Base-by-base conservation (phyloP, 2,329 filamentous ascomycete genomes). In the Fusarium napiforme region DNA sequence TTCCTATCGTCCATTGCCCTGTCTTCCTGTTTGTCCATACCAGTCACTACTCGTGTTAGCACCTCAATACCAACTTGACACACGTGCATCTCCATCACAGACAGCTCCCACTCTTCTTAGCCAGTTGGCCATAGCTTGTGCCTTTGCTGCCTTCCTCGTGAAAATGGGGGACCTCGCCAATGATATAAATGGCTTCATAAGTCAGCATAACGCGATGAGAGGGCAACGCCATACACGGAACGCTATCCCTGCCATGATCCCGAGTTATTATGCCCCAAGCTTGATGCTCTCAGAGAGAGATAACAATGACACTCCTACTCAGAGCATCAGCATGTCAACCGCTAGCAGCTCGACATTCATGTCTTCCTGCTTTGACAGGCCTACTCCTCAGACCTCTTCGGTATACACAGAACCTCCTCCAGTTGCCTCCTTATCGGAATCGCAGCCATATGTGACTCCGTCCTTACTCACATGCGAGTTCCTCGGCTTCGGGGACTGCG, bases 391-490 rank as follows among this genome's bases (percentile, higher is more conserved):
- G 39, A 23, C 53, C 8, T 50, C 52, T 6, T 79, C 79, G 9
- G 49, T 56, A 14, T 69, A 74, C 40, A 77, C 78, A 15, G 75
- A 60, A 6, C 76, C 79, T 46, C 75, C 60, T 30, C 67, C 68
- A 26, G n/a, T 18, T 57, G 69, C 72, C 11, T 26, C 64, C 43
- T 43, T 74, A 30, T 71, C 64, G 18, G 39, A 37, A 15, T n/a
- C 43, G 10, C 65, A 67, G n/a, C 18, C 61, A 61, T 26, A 69
- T 36, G 19, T 63, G 57, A 39, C 30, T 7, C 26, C 45, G 15
- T 67, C 40, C 19, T 36, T 46, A 10, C 36, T 61, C 28, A 55
- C 70, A 15, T 88, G 86, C 80, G 87, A 89, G 62, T 86, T 88
- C 40, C 65, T 71, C 14, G 75, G 73, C 9, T 79, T 83, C 28